Evolutionary conservation across 129 eudicot genomes (phyloP).

Genomic region (Logfia minima): DNA sequence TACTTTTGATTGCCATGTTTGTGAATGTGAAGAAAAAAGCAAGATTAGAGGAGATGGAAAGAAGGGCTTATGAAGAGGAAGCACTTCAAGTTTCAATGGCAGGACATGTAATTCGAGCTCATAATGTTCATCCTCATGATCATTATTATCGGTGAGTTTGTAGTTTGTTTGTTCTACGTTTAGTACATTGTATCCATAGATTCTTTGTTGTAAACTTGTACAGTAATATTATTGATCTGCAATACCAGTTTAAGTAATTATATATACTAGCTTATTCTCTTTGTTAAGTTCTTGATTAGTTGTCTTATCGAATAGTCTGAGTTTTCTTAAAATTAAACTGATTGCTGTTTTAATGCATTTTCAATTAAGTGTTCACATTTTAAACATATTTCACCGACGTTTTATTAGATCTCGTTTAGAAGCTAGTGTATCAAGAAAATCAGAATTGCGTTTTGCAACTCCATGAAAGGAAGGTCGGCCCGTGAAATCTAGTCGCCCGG

Average conservation of each 20-base stretch:
- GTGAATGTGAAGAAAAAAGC: constrained; percentile 82
- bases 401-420: too few relatives aligned
- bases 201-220: constrained; percentile 29
- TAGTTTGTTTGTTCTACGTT: constrained; percentile 9
- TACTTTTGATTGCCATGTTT: constrained; percentile 74
- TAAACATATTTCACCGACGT: too few relatives aligned
- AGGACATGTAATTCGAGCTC: constrained; percentile 76
- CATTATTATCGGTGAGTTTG: constrained; percentile 19
- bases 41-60: constrained; percentile 75
- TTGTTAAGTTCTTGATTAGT: too few relatives aligned
- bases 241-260: not conserved
- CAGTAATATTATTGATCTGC: not conserved
- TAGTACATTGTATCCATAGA: constrained; percentile 12
- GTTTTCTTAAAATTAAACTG: too few relatives aligned
- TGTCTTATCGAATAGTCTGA: not conserved
- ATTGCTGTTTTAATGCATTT: too few relatives aligned
- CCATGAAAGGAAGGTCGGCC: not conserved
- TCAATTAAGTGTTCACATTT: too few relatives aligned
- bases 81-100: constrained; percentile 96
- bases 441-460: too few relatives aligned
- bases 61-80: constrained; percentile 96
- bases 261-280: not conserved
- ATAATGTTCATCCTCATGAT: constrained; percentile 35
- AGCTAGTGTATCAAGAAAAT: too few relatives aligned
- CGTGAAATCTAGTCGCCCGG: too few relatives aligned